Evolutionary conservation across 176 grass and related monocot species (phyloP), one percentile per base, ranked within the genome.

Genomic region (Hordeum marinum): DNA sequence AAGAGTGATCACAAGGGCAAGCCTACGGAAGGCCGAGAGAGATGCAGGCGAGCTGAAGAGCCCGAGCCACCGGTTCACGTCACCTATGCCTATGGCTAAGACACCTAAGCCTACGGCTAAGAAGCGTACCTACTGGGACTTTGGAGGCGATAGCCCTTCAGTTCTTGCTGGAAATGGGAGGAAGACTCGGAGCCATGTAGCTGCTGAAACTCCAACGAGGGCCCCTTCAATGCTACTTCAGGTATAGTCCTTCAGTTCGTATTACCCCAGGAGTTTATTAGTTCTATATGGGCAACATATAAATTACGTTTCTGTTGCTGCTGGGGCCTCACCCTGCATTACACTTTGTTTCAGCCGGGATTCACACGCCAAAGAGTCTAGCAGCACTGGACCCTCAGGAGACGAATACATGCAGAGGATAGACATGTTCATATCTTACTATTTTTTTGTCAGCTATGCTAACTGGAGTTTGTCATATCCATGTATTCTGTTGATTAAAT

Each of bases 41-140:
- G 87, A 84, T 82, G 85, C 74, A 65, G 85, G 84, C 4, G 93
- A 96, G 65, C 84, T 94, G 75, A 96, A 84, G 90, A 98, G 91
- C 63, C 88, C 94, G 1, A 94, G 81, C 78, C 87, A 89, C 84
- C 83, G 90, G 64, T 94, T 99, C 64, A 69, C 80, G 14, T 96
- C 97, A 35, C 97, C 94, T 74, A 84, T 60, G 1, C 90, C 91
- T 10, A 69, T 78, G 14, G 94, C n/a, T n/a, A n/a, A n/a, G n/a
- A n/a, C 97, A 35, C 97, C 94, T 74, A 84, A 52, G 1, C 90
- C 91, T 10, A 87, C 91, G 0, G 87, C 88, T 13, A 96, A 94
- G 90, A 99, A 99, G 79, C 90, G 97, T 65, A 99, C 89, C 31
- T 99, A 96, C 85, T 99, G 88, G 94, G 97, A 99, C 90, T 92